Evolutionary conservation across 345 rosid genomes (phyloP).

Genomic region (Acer saccharum): DNA sequence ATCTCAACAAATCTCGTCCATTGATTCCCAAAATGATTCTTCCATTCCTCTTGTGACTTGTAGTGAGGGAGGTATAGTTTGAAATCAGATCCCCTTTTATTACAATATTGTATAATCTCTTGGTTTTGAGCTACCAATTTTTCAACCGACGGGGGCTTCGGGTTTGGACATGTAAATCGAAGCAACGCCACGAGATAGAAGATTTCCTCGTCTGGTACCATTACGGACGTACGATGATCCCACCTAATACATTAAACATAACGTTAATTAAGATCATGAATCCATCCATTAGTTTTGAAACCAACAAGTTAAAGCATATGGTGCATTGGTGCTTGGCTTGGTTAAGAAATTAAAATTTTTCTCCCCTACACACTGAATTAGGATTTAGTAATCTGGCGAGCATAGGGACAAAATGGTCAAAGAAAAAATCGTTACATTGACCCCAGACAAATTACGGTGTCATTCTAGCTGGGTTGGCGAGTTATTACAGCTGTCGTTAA

Average conservation of each 20-base stretch:
- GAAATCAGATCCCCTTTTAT: slow-evolving; percentile 56
- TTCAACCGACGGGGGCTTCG: slow-evolving; percentile 39
- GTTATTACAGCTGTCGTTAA: slow-evolving; percentile 50
- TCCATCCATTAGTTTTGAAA: too few species aligned
- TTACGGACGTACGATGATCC: slow-evolving; percentile 70
- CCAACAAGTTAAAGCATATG: too few species aligned
- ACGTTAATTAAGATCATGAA: too few species aligned
- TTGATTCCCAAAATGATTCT: slow-evolving; percentile 72
- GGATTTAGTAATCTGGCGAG: background rate
- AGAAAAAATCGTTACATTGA: slow-evolving; percentile 13
- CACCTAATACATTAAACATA: slow-evolving; percentile 43
- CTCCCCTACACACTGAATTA: too few species aligned
- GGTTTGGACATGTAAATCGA: slow-evolving; percentile 49
- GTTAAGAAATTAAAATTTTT: too few species aligned
- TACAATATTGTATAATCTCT: slow-evolving; percentile 63
- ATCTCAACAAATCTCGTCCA: slow-evolving; percentile 73
- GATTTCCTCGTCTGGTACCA: slow-evolving; percentile 70
- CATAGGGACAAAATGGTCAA: slow-evolving; percentile 25
- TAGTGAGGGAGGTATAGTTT: slow-evolving; percentile 89
- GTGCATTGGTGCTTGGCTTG: too few species aligned
- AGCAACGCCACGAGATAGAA: slow-evolving; percentile 91
- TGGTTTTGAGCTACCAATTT: slow-evolving; percentile 62
- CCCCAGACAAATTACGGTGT: slow-evolving; percentile 44
- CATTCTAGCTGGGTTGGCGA: slow-evolving; percentile 41
- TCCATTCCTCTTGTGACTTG: slow-evolving; percentile 74